Conservation (phyloP, 1,284 basidiomycete species). For the Sanghuangporus baumii region DNA sequence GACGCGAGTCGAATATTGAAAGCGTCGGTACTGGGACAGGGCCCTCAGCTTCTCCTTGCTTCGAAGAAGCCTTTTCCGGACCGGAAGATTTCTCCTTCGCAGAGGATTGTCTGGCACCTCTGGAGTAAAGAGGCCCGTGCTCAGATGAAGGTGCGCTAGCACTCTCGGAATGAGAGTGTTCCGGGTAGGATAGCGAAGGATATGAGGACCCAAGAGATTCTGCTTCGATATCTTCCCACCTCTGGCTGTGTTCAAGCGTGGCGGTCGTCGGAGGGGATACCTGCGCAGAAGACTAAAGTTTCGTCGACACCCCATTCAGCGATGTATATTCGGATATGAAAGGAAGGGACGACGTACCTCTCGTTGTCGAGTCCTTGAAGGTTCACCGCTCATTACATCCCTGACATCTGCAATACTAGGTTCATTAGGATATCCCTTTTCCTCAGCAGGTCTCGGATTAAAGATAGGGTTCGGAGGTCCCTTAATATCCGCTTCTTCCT, state of each 20-base stretch:
- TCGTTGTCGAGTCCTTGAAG: conserved; percentile 25
- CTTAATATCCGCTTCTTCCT: conserved; percentile 21
- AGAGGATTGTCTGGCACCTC: background rate
- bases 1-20: conserved; percentile 69
- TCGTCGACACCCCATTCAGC: no score
- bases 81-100: conserved; percentile 20
- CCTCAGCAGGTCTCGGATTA: background rate
- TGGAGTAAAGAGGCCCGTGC: background rate
- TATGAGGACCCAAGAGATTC: conserved; percentile 63
- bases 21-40: conserved; percentile 59
- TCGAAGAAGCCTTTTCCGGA: conserved; percentile 20
- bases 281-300: background rate
- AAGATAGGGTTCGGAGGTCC: conserved; percentile 22
- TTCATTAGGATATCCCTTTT: conserved; percentile 20
- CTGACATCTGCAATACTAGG: conserved; percentile 38
- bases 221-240: conserved; percentile 55
- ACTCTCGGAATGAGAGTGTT: conserved; percentile 30
- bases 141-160: conserved; percentile 17
- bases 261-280: conserved; percentile 23
- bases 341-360: background rate
- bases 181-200: conserved; percentile 69
- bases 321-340: background rate
- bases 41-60: conserved; percentile 22
- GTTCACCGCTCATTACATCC: conserved; percentile 41
- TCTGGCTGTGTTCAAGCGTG: conserved; percentile 43